These are phyloP conservation scores for Paulownia fortunei DNA, from an alignment of 257 asterid species.

Conservation along the genomic window DNA sequence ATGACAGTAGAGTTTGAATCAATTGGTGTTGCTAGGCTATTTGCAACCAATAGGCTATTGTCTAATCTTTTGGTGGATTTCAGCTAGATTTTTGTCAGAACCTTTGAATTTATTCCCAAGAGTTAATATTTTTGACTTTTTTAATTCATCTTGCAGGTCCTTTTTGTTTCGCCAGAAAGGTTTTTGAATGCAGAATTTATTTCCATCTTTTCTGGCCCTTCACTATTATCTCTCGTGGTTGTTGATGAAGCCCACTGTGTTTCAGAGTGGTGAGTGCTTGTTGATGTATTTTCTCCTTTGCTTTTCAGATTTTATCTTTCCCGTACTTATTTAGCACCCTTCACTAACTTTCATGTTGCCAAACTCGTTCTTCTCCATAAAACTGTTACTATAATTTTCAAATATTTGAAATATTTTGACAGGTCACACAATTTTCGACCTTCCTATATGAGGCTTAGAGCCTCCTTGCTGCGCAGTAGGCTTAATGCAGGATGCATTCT, in stretches of 20 bases:
- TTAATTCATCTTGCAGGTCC: conserved; percentile 66
- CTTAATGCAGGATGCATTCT: conserved; percentile 88
- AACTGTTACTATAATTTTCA: neutral
- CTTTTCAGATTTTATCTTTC: conserved; percentile 13
- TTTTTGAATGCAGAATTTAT: conserved; percentile 76
- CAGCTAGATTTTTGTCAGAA: neutral
- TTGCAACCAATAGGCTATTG: neutral
- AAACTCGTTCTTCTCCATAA: neutral
- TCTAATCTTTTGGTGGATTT: conserved; percentile 7
- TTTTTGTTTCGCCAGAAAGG: conserved; percentile 98
- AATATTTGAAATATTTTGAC: conserved; percentile 37
- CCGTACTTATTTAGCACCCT: neutral
- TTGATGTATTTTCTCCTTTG: neutral
- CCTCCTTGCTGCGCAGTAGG: conserved; percentile 69
- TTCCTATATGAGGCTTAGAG: conserved; percentile 97
- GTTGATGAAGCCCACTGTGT: conserved; percentile 99
- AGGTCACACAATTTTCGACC: conserved; percentile 99
- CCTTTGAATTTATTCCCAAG: conserved; percentile 18
- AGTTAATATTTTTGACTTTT: conserved; percentile 9
- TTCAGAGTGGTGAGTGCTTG: conserved; percentile 89
- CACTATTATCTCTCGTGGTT: conserved; percentile 76
- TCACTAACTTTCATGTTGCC: neutral
- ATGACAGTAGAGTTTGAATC: neutral
- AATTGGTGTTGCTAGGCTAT: neutral
- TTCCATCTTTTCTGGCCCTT: conserved; percentile 62